These are phyloP conservation scores for Cercospora brassicicola DNA, from an alignment of 2,329 filamentous ascomycete species.

Conservation along the genomic window DNA sequence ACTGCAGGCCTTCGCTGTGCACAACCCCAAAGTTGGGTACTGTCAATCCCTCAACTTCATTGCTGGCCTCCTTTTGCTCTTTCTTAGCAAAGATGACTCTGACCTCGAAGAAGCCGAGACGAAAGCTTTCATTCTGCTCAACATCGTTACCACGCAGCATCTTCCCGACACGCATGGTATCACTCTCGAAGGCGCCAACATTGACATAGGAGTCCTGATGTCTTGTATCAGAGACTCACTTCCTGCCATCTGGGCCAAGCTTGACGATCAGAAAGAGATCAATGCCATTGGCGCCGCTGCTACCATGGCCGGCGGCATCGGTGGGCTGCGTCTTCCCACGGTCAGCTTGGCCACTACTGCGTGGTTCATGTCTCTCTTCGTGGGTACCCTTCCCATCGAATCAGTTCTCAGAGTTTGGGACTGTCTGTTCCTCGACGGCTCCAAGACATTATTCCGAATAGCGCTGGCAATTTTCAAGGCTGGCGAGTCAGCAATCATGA, in stretches of 20 bases:
- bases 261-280: constrained; percentile 69
- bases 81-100: constrained; percentile 53
- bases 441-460: constrained; percentile 88
- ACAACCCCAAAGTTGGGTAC: constrained; percentile 89
- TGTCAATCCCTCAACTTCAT: constrained; percentile 96
- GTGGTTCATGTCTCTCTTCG: constrained; percentile 98
- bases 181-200: constrained; percentile 85
- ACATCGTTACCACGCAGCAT: constrained; percentile 84
- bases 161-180: constrained; percentile 90
- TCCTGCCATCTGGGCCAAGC: constrained; percentile 82
- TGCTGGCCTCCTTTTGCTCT: constrained; percentile 82
- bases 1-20: constrained; percentile 82
- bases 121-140: constrained; percentile 87
- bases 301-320: constrained; percentile 43
- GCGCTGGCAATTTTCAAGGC: constrained; percentile 88
- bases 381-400: constrained; percentile 88
- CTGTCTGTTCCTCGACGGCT: constrained; percentile 91
- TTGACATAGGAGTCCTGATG: constrained; percentile 93
- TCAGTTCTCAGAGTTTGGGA: constrained; percentile 93
- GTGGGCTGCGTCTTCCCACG: constrained; percentile 67
- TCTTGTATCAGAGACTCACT: constrained; percentile 77
- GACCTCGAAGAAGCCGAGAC: constrained; percentile 71
- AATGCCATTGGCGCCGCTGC: constrained; percentile 43
- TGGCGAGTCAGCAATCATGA: constrained; percentile 76
- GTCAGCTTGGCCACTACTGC: constrained; percentile 91